phyloP scores from a whole-genome alignment of 2,329 filamentous ascomycete species.

The Gyromitra esculenta region DNA sequence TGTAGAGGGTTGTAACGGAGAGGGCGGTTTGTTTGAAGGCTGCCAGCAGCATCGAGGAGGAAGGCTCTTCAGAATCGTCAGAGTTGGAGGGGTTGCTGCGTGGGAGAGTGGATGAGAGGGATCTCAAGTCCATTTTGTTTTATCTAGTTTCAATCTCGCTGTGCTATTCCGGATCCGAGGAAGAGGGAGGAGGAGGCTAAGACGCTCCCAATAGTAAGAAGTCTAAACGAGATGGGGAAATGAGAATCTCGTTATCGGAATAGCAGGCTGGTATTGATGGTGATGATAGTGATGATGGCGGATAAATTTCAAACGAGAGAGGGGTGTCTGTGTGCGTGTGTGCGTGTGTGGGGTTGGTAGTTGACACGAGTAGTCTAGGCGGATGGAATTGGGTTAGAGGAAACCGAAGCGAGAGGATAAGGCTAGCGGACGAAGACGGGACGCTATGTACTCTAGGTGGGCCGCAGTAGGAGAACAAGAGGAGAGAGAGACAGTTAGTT shows the following conservation, averaged over 20 bases:
- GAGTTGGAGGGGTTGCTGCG: conserved; percentile 46
- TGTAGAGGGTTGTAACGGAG: conserved; percentile 95
- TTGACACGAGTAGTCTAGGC: conserved; percentile 18
- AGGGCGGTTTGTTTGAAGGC: conserved; percentile 92
- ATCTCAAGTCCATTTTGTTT: conserved; percentile 54
- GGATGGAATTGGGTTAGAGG: conserved; percentile 24
- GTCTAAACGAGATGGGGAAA: background rate
- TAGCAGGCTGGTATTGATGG: background rate
- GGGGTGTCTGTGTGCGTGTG: conserved; percentile 9
- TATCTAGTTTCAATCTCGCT: background rate
- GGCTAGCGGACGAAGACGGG: conserved; percentile 29
- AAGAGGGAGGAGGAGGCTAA: background rate
- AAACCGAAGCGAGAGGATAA: conserved; percentile 19
- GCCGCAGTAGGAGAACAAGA: conserved; percentile 13
- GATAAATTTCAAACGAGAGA: conserved; percentile 22
- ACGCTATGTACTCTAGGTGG: conserved; percentile 24
- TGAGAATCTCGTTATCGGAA: background rate
- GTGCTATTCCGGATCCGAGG: background rate
- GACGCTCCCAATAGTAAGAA: background rate
- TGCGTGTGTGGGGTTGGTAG: conserved; percentile 9
- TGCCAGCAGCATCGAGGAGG: conserved; percentile 71
- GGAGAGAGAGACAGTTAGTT: conserved; percentile 42
- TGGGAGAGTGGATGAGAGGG: conserved; percentile 55
- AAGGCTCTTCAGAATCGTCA: conserved; percentile 48
- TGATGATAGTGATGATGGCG: conserved; percentile 4